A percentile compares a stretch with the other conserved stretches of the same genome.
Conservation (phyloP, 495 filamentous ascomycete genomes). For the Neurospora terricola region DNA sequence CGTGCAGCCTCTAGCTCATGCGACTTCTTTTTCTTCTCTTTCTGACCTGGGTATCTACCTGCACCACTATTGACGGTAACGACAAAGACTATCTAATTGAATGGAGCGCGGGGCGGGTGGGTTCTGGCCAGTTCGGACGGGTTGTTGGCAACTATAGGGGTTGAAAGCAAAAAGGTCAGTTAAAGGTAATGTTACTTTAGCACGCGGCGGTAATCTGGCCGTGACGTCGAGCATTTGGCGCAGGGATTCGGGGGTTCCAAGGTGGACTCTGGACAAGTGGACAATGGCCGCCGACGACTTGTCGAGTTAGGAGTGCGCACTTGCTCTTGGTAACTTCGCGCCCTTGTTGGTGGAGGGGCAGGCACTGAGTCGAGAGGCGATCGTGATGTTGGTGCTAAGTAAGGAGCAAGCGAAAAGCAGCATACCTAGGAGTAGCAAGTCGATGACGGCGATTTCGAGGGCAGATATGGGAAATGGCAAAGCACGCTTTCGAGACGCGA, state of each 20-base stretch:
- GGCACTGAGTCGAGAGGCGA: not conserved
- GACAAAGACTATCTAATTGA: not conserved
- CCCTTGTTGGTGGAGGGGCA: not conserved
- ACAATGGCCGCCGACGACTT: not conserved
- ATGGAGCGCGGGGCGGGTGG: not conserved
- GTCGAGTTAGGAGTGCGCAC: not conserved
- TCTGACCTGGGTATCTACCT: not conserved
- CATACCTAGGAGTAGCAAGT: not conserved
- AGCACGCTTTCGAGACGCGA: conserved; percentile 7
- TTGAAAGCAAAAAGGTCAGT: not conserved
- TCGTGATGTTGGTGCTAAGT: not conserved
- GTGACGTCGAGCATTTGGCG: not conserved
- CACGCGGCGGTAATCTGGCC: not conserved
- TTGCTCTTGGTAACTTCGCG: not conserved
- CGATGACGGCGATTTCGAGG: not conserved
- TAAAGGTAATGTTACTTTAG: not conserved
- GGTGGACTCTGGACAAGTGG: not conserved
- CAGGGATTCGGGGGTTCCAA: not conserved
- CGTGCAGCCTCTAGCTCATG: not conserved
- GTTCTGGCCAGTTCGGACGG: not conserved
- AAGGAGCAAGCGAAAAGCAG: not conserved
- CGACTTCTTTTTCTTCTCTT: not conserved
- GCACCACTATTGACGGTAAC: not conserved
- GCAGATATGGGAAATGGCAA: not conserved
- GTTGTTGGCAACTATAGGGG: not conserved